A percentile compares a stretch with the other conserved stretches of the same genome.
Conservation (phyloP, 768 basidiomycete species). For the Tricholoma sp. region DNA sequence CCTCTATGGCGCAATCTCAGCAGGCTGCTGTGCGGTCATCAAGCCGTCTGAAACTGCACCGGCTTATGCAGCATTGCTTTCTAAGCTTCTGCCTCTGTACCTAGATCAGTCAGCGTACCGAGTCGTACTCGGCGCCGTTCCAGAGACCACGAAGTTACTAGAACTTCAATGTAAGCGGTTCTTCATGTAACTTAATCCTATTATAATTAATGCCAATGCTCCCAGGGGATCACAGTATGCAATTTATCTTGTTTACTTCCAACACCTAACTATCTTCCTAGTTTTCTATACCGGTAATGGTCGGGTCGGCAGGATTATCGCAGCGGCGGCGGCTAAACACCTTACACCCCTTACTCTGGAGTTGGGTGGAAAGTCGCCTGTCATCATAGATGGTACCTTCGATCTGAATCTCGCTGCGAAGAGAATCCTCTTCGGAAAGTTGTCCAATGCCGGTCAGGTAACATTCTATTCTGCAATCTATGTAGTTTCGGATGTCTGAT, state of each 20-base stretch:
- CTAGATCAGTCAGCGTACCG: constrained; percentile 43
- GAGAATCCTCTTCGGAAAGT: constrained; percentile 65
- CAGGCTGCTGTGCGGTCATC: constrained; percentile 63
- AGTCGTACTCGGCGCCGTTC: constrained; percentile 54
- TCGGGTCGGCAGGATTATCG: constrained; percentile 41
- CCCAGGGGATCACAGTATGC: constrained; percentile 26
- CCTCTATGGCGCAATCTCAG: constrained; percentile 66
- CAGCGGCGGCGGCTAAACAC: constrained; percentile 47
- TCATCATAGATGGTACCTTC: constrained; percentile 32
- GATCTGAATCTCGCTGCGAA: constrained; percentile 44
- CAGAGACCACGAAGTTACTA: constrained; percentile 50
- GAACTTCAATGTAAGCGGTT: constrained; percentile 36
- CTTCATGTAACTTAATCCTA: neutral
- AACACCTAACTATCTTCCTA: neutral
- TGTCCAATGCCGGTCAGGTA: constrained; percentile 61
- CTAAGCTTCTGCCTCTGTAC: constrained; percentile 49
- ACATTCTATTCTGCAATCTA: neutral
- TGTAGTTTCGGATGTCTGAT: constrained; percentile 14
- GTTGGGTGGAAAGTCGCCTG: constrained; percentile 49
- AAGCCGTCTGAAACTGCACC: constrained; percentile 66
- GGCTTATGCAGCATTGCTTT: constrained; percentile 42
- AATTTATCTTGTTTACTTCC: neutral
- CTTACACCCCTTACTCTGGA: constrained; percentile 54
- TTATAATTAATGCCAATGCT: neutral
- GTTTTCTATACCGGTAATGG: constrained; percentile 46